Conservation (phyloP, 257 asterid species). For the Anisodus tanguticus region DNA sequence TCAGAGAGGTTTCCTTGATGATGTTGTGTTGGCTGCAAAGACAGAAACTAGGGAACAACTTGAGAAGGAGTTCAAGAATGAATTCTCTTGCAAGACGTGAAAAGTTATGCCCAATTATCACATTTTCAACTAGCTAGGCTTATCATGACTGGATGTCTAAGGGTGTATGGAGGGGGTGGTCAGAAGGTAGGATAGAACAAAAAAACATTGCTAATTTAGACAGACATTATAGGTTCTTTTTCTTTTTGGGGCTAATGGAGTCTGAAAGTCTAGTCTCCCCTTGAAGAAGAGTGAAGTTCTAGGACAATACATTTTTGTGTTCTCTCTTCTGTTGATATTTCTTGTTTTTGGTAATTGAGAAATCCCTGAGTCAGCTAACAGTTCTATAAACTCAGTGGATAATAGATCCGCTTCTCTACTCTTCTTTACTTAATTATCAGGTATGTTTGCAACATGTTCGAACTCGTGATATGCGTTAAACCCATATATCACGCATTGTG, state of each 20-base stretch:
- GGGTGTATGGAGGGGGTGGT: slow-evolving; percentile 13
- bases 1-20: slow-evolving; percentile 76
- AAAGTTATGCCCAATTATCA: background rate
- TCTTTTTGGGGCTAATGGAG: background rate
- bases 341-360: background rate
- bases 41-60: slow-evolving; percentile 66
- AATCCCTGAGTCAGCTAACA: background rate
- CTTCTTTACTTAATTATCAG: background rate
- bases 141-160: slow-evolving; percentile 11
- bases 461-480: background rate
- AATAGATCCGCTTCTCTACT: background rate
- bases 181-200: background rate
- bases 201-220: background rate
- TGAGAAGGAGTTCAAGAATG: slow-evolving; percentile 54
- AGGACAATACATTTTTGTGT: slow-evolving; percentile 8
- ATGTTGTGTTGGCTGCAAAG: slow-evolving; percentile 80
- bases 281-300: slow-evolving; percentile 21
- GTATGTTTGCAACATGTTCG: background rate
- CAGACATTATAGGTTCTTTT: background rate
- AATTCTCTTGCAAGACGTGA: slow-evolving; percentile 33
- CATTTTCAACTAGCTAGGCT: background rate
- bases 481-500: background rate
- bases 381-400: background rate
- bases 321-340: slow-evolving; percentile 11
- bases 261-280: slow-evolving; percentile 21